Evolutionary conservation across 2,329 filamentous ascomycete species (phyloP).

Genomic region (Colletotrichum sp.): DNA sequence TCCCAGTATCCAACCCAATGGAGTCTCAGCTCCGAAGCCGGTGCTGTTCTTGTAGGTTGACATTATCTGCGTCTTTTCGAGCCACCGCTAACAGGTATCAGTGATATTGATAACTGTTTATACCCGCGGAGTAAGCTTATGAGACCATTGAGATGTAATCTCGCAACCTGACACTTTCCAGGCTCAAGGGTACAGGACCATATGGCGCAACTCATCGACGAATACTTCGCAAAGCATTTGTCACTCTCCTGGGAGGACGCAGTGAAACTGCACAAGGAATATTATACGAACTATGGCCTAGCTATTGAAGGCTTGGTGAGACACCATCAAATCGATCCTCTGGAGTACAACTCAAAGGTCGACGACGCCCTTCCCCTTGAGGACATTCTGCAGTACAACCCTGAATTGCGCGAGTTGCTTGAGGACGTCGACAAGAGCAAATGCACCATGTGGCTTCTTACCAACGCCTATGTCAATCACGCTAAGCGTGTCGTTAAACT

Average conservation of each 20-base stretch:
- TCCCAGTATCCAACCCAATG: constrained; percentile 33
- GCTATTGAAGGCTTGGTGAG: constrained; percentile 94
- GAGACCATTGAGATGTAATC: background rate
- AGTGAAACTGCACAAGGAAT: constrained; percentile 84
- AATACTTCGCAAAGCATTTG: constrained; percentile 72
- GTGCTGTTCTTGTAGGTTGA: constrained; percentile 49
- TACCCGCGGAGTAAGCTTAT: constrained; percentile 78
- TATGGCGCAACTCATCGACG: constrained; percentile 83
- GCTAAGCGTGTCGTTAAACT: constrained; percentile 82
- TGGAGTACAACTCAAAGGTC: constrained; percentile 93
- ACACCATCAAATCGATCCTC: constrained; percentile 92
- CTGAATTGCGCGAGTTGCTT: constrained; percentile 76
- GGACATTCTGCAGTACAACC: constrained; percentile 79
- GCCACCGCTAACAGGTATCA: constrained; percentile 38
- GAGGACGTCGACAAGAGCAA: constrained; percentile 83
- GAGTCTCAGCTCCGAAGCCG: constrained; percentile 36
- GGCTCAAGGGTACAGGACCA: constrained; percentile 83
- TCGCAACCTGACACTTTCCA: constrained; percentile 31
- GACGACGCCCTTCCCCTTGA: constrained; percentile 94
- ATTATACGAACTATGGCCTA: constrained; percentile 96
- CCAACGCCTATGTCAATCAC: constrained; percentile 93
- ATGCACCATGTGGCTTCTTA: constrained; percentile 91
- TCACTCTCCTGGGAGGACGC: constrained; percentile 79
- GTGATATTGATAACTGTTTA: constrained; percentile 98
- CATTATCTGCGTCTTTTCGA: too few species aligned